These are phyloP conservation scores for Lactarius hengduanensis DNA, from an alignment of 768 basidiomycete genomes.

Conservation along the genomic window DNA sequence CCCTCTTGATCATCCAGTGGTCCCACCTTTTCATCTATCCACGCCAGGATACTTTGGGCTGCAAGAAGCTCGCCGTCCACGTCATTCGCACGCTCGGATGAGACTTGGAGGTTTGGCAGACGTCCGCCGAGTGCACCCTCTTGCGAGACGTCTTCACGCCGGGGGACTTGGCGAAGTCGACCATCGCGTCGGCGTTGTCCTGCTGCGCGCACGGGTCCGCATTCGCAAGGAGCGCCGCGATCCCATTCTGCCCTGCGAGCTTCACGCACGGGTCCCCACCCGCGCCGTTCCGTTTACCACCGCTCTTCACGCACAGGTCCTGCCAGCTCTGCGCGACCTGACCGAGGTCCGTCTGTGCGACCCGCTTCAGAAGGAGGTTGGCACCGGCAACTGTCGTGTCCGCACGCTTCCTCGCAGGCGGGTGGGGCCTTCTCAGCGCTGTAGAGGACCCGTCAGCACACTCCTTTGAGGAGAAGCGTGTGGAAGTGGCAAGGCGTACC, in stretches of 20 bases:
- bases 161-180: conserved; percentile 47
- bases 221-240: conserved; percentile 45
- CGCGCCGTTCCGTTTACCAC: conserved; percentile 38
- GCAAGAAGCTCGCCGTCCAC: conserved; percentile 53
- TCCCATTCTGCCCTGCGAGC: conserved; percentile 42
- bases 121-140: conserved; percentile 68
- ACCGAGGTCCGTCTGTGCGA: conserved; percentile 40
- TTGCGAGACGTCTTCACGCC: conserved; percentile 55
- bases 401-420: conserved; percentile 19
- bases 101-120: conserved; percentile 71
- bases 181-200: conserved; percentile 49
- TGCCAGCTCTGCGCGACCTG: conserved; percentile 46
- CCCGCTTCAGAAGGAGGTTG: conserved; percentile 27
- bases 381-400: conserved; percentile 13
- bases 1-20: conserved; percentile 57
- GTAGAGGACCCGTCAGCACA: neutral
- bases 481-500: neutral
- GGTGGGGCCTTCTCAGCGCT: conserved; percentile 4
- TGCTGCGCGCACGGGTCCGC: conserved; percentile 51
- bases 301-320: conserved; percentile 43
- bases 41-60: conserved; percentile 66
- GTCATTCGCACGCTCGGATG: conserved; percentile 36
- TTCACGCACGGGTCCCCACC: conserved; percentile 41
- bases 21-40: conserved; percentile 59
- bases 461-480: neutral